phyloP scores from a whole-genome alignment of 495 filamentous ascomycete species.

The Tuber microsphaerosporum region DNA sequence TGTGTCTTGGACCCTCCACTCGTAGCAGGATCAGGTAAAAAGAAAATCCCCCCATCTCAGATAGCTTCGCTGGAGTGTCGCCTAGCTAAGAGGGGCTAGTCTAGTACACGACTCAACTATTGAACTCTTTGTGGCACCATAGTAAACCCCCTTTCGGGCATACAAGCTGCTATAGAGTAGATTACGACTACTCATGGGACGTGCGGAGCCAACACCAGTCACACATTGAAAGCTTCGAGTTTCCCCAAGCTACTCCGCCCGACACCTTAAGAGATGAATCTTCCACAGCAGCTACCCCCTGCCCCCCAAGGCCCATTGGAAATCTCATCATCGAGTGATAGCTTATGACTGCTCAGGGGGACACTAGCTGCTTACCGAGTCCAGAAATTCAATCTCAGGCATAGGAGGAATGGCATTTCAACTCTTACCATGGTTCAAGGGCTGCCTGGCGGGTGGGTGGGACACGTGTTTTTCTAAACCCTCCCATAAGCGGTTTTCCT shows the following conservation, averaged over 20 bases:
- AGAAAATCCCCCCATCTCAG: not conserved
- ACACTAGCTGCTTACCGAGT: not conserved
- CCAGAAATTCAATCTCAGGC: not conserved
- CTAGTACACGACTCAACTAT: not conserved
- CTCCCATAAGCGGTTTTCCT: not conserved
- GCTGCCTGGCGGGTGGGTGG: not conserved
- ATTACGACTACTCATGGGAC: not conserved
- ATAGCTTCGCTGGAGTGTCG: too few relatives aligned
- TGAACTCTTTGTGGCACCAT: not conserved
- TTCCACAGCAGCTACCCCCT: not conserved
- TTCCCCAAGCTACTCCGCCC: not conserved
- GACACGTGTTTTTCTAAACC: not conserved
- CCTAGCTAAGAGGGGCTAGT: too few relatives aligned
- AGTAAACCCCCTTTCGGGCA: not conserved
- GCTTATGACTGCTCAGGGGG: not conserved
- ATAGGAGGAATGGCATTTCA: not conserved
- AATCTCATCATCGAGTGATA: not conserved
- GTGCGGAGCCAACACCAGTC: not conserved
- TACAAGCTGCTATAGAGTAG: not conserved
- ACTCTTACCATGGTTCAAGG: not conserved
- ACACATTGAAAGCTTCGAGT: not conserved
- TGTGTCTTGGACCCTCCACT: not conserved
- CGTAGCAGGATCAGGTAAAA: not conserved
- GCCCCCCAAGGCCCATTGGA: not conserved
- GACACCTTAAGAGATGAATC: not conserved